Base-by-base conservation (phyloP, 257 asterid species). In the Marsdenia floribunda region DNA sequence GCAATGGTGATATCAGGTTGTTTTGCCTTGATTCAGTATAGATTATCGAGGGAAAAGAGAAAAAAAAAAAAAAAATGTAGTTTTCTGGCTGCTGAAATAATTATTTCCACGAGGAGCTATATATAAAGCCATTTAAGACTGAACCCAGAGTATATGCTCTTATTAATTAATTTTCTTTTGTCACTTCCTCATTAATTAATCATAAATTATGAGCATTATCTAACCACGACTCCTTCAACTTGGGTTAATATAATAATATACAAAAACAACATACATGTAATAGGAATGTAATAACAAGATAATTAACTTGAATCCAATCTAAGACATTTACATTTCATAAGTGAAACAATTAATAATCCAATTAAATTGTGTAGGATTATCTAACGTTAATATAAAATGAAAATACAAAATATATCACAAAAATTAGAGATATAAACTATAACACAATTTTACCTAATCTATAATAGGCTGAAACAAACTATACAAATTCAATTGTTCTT, bases 141-240 rank as follows among this genome's bases (percentile, higher is more conserved):
- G 72, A 7, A 57, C 15, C 75, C 16, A 33, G 50, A 76, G 80
- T 21, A 75, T 66, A 73, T 82, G 73, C 81, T 80, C 80, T 80
- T 83, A 79, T 78, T 81, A 78, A 84, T 76, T 74, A 81, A 84
- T 83, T 78, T 75, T 77, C 85, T 42, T 1, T 86, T 89, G 86
- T 78, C 33, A 0, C 57, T 74, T 80, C 53, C 12, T 44, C 42
- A 26, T 74, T 73, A n/a, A 67, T 75, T 80, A 68, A 77, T 77
- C 59, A 12, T 68, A 29, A 38, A 42, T 73, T 71, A 61, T 75
- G 54, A 50, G 64, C 72, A 71, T 46, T 18, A 52, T 35, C 55
- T 58, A 57, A 29, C 35, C 73, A 7, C 61, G 19, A 22, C 46
- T 42, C 26, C 47, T 14, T 50, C 55, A 26, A 18, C 47, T 54